These are phyloP conservation scores for Rosa chinensis DNA, from an alignment of 306 rosid genomes.

Conservation along the genomic window DNA sequence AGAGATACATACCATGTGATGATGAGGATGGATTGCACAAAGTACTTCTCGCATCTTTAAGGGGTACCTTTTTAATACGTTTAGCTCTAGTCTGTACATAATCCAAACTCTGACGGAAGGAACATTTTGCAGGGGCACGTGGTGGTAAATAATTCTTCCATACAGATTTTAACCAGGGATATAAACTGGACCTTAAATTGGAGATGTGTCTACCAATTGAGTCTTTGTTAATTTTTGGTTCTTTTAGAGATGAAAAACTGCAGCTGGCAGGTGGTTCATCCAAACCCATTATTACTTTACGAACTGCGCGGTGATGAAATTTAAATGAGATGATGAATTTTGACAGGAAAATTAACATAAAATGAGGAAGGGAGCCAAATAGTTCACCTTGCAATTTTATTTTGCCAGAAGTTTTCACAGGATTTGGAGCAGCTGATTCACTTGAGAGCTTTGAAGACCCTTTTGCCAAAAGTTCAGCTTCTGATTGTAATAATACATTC, in stretches of 20 bases:
- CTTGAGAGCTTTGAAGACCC: conserved; percentile 26
- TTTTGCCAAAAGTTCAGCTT: conserved; percentile 32
- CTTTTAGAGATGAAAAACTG: conserved; percentile 14
- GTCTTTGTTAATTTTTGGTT: conserved; percentile 13
- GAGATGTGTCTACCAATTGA: conserved; percentile 8
- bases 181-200: conserved; percentile 9
- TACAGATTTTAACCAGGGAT: conserved; percentile 23
- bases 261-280: conserved; percentile 25
- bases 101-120: conserved; percentile 25
- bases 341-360: not conserved
- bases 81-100: conserved; percentile 14
- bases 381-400: conserved; percentile 35
- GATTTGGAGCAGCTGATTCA: conserved; percentile 23
- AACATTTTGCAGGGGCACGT: conserved; percentile 16
- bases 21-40: conserved; percentile 11
- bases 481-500: conserved; percentile 38
- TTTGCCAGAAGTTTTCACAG: conserved; percentile 24
- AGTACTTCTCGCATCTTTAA: conserved; percentile 10
- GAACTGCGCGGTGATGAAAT: conserved; percentile 26
- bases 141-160: conserved; percentile 19
- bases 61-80: conserved; percentile 25
- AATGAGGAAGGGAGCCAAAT: not conserved
- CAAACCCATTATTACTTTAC: conserved; percentile 34
- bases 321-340: not conserved
- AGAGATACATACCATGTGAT: conserved; percentile 30